These are phyloP conservation scores for Plasmodium vivax DNA, from an alignment of 169 alveolate genomes.

Conservation along the genomic window DNA sequence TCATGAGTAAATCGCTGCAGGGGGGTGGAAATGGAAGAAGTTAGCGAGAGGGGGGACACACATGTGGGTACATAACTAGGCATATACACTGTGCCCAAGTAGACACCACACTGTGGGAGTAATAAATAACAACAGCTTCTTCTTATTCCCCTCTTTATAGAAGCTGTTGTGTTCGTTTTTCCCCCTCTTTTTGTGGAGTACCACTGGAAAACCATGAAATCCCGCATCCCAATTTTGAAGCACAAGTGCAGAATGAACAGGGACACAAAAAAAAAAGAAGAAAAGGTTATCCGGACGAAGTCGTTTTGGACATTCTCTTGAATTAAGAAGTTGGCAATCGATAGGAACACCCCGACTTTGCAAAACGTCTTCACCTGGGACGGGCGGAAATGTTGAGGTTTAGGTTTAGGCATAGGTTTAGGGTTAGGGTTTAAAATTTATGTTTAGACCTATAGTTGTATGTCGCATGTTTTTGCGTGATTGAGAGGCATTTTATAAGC, in stretches of 20 bases:
- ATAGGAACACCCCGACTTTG: conserved; percentile 55
- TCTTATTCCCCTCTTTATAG: background rate
- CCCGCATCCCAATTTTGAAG: conserved; percentile 68
- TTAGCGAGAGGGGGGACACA: background rate
- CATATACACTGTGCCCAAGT: background rate
- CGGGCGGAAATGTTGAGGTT: background rate
- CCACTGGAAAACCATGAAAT: conserved; percentile 72
- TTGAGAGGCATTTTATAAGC: no score
- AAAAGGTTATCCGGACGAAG: conserved; percentile 28
- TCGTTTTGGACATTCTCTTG: conserved; percentile 47
- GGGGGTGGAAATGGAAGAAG: background rate
- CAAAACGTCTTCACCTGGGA: conserved; percentile 62
- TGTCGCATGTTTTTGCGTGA: background rate
- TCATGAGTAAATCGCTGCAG: conserved; percentile 63
- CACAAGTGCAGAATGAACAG: conserved; percentile 41
- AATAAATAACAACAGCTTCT: background rate
- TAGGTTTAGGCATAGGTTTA: background rate
- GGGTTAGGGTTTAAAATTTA: no score
- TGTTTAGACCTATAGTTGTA: background rate
- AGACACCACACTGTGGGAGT: background rate
- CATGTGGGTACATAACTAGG: background rate
- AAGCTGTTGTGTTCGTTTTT: background rate
- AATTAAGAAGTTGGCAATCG: conserved; percentile 53
- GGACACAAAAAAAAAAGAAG: conserved; percentile 32
- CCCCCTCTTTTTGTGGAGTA: background rate